phyloP scores from a whole-genome alignment of 2,329 filamentous ascomycete species.

The Hymenoscyphus scutula region DNA sequence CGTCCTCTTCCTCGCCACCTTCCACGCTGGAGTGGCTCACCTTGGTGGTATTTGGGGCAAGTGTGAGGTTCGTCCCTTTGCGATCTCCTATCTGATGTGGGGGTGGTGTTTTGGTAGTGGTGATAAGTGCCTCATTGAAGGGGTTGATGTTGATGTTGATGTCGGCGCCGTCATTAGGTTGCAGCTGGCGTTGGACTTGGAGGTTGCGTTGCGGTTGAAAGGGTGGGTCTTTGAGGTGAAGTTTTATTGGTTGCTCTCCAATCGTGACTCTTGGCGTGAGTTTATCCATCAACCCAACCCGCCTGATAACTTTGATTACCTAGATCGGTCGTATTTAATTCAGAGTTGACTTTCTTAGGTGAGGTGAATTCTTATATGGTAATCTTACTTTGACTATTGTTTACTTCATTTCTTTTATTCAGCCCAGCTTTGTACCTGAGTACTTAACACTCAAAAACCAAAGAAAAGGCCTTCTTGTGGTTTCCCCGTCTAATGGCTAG shows the following conservation, averaged over 20 bases:
- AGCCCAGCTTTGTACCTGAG: no score
- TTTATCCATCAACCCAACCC: no score
- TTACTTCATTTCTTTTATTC: no score
- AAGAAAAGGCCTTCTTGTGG: no score
- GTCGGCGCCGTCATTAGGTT: background rate
- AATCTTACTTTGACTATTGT: no score
- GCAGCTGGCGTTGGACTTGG: background rate
- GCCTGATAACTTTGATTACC: no score
- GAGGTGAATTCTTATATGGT: no score
- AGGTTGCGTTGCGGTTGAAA: no score
- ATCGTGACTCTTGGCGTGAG: background rate
- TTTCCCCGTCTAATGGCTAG: no score
- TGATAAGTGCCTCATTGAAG: background rate
- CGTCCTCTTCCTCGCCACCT: constrained; percentile 2
- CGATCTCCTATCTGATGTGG: background rate
- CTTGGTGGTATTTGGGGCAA: background rate
- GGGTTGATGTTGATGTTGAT: background rate
- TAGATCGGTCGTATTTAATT: no score
- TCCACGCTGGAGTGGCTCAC: background rate
- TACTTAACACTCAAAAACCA: no score
- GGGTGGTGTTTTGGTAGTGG: background rate
- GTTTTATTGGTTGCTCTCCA: background rate
- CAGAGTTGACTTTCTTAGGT: no score
- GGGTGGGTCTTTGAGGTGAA: background rate
- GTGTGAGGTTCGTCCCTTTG: background rate